Evolutionary conservation across 2,329 filamentous ascomycete species (phyloP).

Genomic region (Alternaria alternata): DNA sequence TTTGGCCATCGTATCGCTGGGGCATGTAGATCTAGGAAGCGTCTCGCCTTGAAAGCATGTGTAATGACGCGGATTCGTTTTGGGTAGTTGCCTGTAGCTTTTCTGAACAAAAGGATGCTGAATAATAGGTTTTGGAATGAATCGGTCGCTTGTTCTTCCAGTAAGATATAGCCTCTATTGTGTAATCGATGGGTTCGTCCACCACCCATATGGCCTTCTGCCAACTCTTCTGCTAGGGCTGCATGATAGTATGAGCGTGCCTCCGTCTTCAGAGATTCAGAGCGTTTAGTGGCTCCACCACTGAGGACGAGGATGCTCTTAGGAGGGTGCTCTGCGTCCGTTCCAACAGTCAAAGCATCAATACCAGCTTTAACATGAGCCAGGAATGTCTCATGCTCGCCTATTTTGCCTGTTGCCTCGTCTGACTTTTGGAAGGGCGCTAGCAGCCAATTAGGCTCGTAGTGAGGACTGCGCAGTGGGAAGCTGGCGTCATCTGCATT

Average conservation of each 20-base stretch:
- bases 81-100: constrained; percentile 52
- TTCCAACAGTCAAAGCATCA: constrained; percentile 56
- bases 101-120: constrained; percentile 67
- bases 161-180: constrained; percentile 56
- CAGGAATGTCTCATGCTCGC: constrained; percentile 82
- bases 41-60: constrained; percentile 57
- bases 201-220: constrained; percentile 34
- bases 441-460: constrained; percentile 68
- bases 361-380: constrained; percentile 75
- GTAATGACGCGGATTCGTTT: constrained; percentile 54
- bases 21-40: constrained; percentile 54
- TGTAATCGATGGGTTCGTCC: constrained; percentile 42
- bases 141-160: constrained; percentile 80
- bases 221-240: constrained; percentile 36
- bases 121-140: constrained; percentile 87
- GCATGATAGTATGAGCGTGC: constrained; percentile 49
- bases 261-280: constrained; percentile 44
- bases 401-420: constrained; percentile 54
- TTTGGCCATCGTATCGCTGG: constrained; percentile 55
- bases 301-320: constrained; percentile 71
- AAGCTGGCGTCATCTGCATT: constrained; percentile 37
- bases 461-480: constrained; percentile 38
- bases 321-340: constrained; percentile 50
- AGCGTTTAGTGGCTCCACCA: constrained; percentile 62
- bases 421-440: constrained; percentile 72